Evolutionary conservation across 768 basidiomycete species (phyloP), one percentile per base, ranked within the genome.

Genomic region (Hericium rajendrae): DNA sequence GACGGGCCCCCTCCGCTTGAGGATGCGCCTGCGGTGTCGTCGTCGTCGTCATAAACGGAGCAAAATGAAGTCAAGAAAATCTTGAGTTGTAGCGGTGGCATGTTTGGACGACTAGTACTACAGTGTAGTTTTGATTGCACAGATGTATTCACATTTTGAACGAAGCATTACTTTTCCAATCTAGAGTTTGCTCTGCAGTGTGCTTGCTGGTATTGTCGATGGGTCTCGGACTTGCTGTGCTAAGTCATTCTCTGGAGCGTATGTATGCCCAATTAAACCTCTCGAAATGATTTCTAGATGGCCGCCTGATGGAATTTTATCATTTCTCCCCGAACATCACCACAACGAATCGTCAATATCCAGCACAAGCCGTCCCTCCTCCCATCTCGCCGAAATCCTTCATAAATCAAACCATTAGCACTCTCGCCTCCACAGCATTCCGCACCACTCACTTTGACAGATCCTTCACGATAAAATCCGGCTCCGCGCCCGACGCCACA

Each of bases 1-100:
- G 86, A 84, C 43, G 87, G 83, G 53, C 88, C 88, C 56, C 90
- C 90, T 53, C 86, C 89, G 63, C 84, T 92, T 50, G 90, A 91
- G 73, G 82, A 84, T n/a, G 76, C 75, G 65, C 66, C 73, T 20
- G 28, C 71, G 50, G 78, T 78, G 66, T 26, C 26, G 22, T 26
- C 26, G 22, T 26, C 26, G 26, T 63, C 66, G 60, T 75, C 71
- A 67, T 66, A 32, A 40, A 38, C 43, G 43, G n/a, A 46, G 9
- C n/a, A 46, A 46, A 46, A 22, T 22, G 20, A 46, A 46, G 24
- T 37, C 48, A 28, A 11, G 50, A n/a, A 12, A 22, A 50, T 9
- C n/a, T n/a, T n/a, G 22, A 51, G n/a, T 24, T 51, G 50, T 24
- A 26, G 50, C 50, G 50, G 26, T n/a, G 43, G 43, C n/a, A 46